These are phyloP conservation scores for Aureobasidium sp. DNA, from an alignment of 2,329 filamentous ascomycete genomes.

Conservation along the genomic window DNA sequence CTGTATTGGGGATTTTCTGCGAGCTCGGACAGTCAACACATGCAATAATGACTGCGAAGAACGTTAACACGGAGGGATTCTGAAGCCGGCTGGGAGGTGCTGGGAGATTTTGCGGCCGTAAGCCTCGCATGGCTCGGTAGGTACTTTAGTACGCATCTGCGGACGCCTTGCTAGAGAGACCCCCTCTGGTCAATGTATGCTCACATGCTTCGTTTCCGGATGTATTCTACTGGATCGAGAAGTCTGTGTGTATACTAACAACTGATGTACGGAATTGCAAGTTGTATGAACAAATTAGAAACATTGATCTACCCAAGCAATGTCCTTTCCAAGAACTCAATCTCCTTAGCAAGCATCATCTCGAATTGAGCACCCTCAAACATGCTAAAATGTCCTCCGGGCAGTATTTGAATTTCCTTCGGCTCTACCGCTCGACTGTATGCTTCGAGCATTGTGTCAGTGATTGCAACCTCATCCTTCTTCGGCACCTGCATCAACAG, in stretches of 20 bases:
- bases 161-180: background rate
- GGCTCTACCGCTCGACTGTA: conserved; percentile 34
- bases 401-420: conserved; percentile 33
- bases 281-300: too few species aligned
- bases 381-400: conserved; percentile 36
- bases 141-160: background rate
- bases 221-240: too few species aligned
- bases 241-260: too few species aligned
- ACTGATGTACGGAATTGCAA: too few species aligned
- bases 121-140: background rate
- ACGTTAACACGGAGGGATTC: background rate
- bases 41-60: background rate
- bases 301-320: background rate
- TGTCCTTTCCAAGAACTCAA: conserved; percentile 26
- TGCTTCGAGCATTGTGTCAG: conserved; percentile 31
- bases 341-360: conserved; percentile 27
- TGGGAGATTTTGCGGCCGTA: background rate
- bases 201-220: background rate
- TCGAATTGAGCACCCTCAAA: conserved; percentile 28
- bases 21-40: background rate
- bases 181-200: background rate
- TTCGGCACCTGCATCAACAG: conserved; percentile 32
- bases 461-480: conserved; percentile 30
- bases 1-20: background rate
- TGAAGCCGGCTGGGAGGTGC: background rate